A percentile compares a stretch with the other conserved stretches of the same genome.
phyloP scores from a whole-genome alignment of 2,329 filamentous ascomycete species.

The Thelonectria olida region DNA sequence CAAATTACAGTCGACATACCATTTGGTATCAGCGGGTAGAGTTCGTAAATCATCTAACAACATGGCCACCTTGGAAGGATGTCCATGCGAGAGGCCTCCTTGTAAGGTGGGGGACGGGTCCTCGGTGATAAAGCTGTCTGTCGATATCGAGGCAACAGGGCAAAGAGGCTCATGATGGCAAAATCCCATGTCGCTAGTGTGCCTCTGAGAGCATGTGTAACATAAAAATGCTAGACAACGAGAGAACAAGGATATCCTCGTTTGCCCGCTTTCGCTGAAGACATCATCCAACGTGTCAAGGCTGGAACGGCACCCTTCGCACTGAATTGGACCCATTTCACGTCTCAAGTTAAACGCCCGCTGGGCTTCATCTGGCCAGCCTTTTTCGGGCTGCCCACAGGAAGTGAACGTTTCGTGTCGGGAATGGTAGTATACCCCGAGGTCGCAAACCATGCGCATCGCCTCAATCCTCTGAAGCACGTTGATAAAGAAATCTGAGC shows the following conservation, averaged over 20 bases:
- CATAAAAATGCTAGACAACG: constrained; percentile 47
- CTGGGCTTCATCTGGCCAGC: constrained; percentile 38
- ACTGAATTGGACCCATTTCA: constrained; percentile 39
- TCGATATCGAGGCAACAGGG: constrained; percentile 37
- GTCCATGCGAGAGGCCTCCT: neutral
- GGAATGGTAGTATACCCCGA: constrained; percentile 51
- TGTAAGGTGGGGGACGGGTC: neutral
- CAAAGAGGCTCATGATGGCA: constrained; percentile 40
- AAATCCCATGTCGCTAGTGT: constrained; percentile 29
- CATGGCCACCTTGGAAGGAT: constrained; percentile 46
- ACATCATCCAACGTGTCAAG: too few relatives aligned
- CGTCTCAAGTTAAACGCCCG: constrained; percentile 44
- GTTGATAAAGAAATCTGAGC: constrained; percentile 46
- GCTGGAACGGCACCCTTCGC: constrained; percentile 39
- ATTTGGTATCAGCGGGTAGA: constrained; percentile 43
- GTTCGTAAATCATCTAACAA: constrained; percentile 44
- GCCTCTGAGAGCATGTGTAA: constrained; percentile 36
- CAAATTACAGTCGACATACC: constrained; percentile 35
- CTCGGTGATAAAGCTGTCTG: constrained; percentile 33
- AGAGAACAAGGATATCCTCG: constrained; percentile 40
- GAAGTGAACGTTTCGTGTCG: constrained; percentile 36
- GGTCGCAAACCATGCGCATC: constrained; percentile 56
- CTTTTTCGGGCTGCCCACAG: neutral
- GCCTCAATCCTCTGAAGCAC: constrained; percentile 56
- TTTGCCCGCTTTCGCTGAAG: constrained; percentile 26